phyloP scores from a whole-genome alignment of 2,329 filamentous ascomycete species.

The Fusarium acutatum region DNA sequence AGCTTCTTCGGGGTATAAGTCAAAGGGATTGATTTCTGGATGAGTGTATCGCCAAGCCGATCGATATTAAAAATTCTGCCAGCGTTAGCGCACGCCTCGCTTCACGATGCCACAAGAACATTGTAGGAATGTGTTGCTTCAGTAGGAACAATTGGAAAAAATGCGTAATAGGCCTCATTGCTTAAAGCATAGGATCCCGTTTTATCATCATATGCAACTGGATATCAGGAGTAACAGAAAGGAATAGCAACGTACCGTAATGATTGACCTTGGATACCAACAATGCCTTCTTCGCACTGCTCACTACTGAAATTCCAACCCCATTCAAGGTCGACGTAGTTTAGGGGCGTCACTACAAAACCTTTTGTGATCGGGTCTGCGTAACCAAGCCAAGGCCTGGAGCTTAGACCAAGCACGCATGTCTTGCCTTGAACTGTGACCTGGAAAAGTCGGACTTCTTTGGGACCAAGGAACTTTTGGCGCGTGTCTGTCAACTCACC shows the following conservation, averaged over 20 bases:
- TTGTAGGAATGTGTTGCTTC: constrained; percentile 56
- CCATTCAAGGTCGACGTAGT: constrained; percentile 88
- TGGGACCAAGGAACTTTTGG: constrained; percentile 92
- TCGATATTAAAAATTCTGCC: constrained; percentile 88
- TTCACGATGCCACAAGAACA: constrained; percentile 15
- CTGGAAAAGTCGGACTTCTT: constrained; percentile 87
- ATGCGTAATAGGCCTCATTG: constrained; percentile 65
- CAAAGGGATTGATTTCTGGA: constrained; percentile 86
- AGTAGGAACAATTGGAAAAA: constrained; percentile 97
- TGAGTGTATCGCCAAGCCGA: constrained; percentile 83
- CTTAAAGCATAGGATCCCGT: constrained; percentile 63
- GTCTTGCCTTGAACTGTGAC: constrained; percentile 88
- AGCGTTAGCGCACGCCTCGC: constrained; percentile 44
- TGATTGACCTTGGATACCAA: constrained; percentile 90
- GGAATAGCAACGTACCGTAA: constrained; percentile 70
- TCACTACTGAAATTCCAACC: constrained; percentile 97
- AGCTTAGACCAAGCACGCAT: constrained; percentile 89
- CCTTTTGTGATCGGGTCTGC: constrained; percentile 85
- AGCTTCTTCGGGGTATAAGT: constrained; percentile 91
- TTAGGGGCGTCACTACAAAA: constrained; percentile 91
- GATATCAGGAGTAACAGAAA: constrained; percentile 42
- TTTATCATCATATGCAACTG: constrained; percentile 69
- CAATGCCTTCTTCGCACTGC: constrained; percentile 92
- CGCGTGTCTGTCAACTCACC: constrained; percentile 95
- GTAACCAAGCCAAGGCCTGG: constrained; percentile 95